Conservation (phyloP, 495 filamentous ascomycete species). For the Bacidia rubella region DNA sequence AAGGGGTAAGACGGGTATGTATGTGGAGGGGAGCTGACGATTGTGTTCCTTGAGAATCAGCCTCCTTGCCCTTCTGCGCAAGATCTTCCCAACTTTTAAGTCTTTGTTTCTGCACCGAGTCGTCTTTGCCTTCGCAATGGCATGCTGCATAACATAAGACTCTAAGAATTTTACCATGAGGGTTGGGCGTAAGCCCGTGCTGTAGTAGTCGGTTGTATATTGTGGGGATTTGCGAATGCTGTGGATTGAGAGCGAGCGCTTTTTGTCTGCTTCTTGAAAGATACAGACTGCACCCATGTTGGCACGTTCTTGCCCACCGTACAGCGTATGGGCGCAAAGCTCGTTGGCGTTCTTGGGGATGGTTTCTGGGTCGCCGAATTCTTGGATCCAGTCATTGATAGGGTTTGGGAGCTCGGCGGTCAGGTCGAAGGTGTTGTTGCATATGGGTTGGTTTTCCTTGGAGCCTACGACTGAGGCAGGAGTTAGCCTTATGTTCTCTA, state of each 20-base stretch:
- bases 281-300: neutral
- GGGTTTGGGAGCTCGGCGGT: neutral
- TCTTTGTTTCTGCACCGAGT: neutral
- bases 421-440: neutral
- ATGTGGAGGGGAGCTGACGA: neutral
- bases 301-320: neutral
- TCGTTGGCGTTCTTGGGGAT: neutral
- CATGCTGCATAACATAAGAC: neutral
- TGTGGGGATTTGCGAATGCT: slow-evolving; percentile 2
- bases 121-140: neutral
- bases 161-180: neutral
- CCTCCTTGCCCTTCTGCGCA: neutral
- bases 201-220: slow-evolving; percentile 1
- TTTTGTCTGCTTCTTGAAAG: neutral
- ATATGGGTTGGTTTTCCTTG: neutral
- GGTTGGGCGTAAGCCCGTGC: neutral
- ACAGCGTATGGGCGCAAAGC: slow-evolving; percentile 1
- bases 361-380: neutral
- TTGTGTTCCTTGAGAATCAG: neutral
- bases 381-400: neutral
- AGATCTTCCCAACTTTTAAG: neutral
- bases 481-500: too few relatives aligned
- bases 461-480: neutral
- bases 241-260: neutral
- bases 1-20: neutral